Conservation (phyloP, 768 basidiomycete genomes). For the Sporobolomyces roseus region DNA sequence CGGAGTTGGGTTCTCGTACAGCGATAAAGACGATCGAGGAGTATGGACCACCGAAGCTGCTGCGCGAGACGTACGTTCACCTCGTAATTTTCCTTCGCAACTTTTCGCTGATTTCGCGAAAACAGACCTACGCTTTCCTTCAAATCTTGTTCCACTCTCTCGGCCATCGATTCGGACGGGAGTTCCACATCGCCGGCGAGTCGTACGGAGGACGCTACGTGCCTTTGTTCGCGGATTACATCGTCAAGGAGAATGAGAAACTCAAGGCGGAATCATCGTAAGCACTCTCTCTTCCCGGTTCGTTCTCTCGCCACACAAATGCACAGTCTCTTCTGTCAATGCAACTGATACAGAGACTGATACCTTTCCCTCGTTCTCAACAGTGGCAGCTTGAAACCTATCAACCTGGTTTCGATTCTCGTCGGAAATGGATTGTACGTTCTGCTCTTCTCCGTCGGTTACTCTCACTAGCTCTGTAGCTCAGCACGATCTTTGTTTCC, state of each 20-base stretch:
- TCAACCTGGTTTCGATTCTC: constrained; percentile 39
- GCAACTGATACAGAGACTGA: too few relatives aligned
- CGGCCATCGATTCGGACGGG: constrained; percentile 31
- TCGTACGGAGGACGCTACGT: constrained; percentile 41
- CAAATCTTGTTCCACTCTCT: constrained; percentile 42
- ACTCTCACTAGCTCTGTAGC: too few relatives aligned
- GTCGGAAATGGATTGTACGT: constrained; percentile 42
- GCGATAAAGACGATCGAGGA: constrained; percentile 31
- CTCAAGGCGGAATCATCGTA: background rate
- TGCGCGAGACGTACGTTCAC: constrained; percentile 29
- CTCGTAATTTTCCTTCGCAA: background rate
- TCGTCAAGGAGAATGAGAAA: constrained; percentile 38
- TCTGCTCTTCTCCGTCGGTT: too few relatives aligned
- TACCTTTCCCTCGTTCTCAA: background rate
- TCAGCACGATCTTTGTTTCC: background rate
- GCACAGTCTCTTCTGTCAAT: too few relatives aligned
- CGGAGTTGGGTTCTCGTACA: constrained; percentile 40
- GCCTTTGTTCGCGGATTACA: constrained; percentile 42
- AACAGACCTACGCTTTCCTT: constrained; percentile 27
- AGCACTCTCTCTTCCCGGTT: too few relatives aligned
- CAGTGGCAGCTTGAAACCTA: background rate
- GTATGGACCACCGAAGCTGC: constrained; percentile 43
- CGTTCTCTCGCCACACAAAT: too few relatives aligned
- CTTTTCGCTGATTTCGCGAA: background rate
- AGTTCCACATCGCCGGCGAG: constrained; percentile 41